Base-by-base conservation (phyloP, 148 eudicot genomes). In the Cornus suecica region DNA sequence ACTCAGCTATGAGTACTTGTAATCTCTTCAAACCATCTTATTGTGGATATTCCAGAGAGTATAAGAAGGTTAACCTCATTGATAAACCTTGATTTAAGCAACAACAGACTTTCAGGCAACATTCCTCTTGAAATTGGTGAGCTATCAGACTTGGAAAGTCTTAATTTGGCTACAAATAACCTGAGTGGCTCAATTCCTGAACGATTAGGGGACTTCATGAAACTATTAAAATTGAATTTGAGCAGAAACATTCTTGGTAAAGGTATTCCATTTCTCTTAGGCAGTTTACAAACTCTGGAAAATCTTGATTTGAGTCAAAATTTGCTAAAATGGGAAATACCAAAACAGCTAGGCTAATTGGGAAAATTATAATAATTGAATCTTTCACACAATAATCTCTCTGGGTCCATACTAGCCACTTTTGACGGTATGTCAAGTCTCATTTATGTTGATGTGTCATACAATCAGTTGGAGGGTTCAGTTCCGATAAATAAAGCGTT, bases 11-110 rank as follows among this genome's bases (percentile, higher is more conserved):
- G 18, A 6, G 30, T 9, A 3, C 60, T 79, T 42, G 77, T 69
- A 64, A 65, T 79, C 48, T 75, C 78, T 10, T 75, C 66, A 13
- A 75, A 75, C 31, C 27, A 75, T 27, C 27, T 75, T n/a, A 23
- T 28, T 66, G 72, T 71, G 24, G 28, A 65, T 3, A 45, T 75
- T 23, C 78, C 78, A 51, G 31, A 66, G 31, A 67, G 69, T 15
- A 16, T 24, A n/a, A n/a, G n/a, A n/a, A n/a, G n/a, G n/a, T n/a
- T n/a, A n/a, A n/a, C n/a, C n/a, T n/a, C n/a, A n/a, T n/a, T n/a
- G n/a, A n/a, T n/a, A n/a, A n/a, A n/a, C n/a, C n/a, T n/a, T n/a
- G n/a, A n/a, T n/a, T n/a, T n/a, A n/a, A n/a, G n/a, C n/a, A n/a
- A n/a, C n/a, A n/a, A n/a, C n/a, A n/a, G n/a, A n/a, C n/a, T n/a